phyloP scores from a whole-genome alignment of 129 eudicot species.

The Oenanthe sinensis region DNA sequence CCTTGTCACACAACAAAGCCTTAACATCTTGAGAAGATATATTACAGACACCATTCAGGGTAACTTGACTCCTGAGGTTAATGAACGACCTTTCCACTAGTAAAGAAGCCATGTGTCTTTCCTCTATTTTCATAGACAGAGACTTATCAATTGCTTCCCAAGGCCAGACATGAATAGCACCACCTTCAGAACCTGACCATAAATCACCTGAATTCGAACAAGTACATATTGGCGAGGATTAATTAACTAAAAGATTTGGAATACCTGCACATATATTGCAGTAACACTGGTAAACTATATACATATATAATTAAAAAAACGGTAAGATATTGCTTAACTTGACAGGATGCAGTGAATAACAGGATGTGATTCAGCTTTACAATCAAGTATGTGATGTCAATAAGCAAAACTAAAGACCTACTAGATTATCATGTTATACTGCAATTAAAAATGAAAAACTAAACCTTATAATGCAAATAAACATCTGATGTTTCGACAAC shows the following conservation, averaged over 20 bases:
- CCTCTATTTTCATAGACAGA: slow-evolving; percentile 43
- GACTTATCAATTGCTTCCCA: slow-evolving; percentile 65
- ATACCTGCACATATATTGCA: background rate
- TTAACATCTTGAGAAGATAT: slow-evolving; percentile 87
- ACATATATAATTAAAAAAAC: background rate
- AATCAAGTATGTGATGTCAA: too few species aligned
- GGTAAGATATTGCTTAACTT: background rate
- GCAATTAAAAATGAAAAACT: background rate
- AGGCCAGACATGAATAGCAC: slow-evolving; percentile 45
- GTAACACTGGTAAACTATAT: background rate
- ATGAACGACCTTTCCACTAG: slow-evolving; percentile 47
- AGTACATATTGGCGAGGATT: slow-evolving; percentile 8
- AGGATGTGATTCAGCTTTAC: background rate
- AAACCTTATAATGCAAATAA: background rate
- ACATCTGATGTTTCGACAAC: background rate
- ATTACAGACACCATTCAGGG: slow-evolving; percentile 53
- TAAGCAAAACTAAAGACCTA: background rate
- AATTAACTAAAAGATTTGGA: background rate
- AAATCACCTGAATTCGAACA: slow-evolving; percentile 61
- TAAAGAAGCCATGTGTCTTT: slow-evolving; percentile 61
- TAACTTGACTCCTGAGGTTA: slow-evolving; percentile 66
- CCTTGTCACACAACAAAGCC: slow-evolving; percentile 59
- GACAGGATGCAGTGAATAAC: background rate
- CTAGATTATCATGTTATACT: background rate
- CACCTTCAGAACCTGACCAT: slow-evolving; percentile 59